Evolutionary conservation across 1,284 basidiomycete genomes (phyloP), one percentile per base, ranked within the genome.

Genomic region (Heterobasidion irregulare): DNA sequence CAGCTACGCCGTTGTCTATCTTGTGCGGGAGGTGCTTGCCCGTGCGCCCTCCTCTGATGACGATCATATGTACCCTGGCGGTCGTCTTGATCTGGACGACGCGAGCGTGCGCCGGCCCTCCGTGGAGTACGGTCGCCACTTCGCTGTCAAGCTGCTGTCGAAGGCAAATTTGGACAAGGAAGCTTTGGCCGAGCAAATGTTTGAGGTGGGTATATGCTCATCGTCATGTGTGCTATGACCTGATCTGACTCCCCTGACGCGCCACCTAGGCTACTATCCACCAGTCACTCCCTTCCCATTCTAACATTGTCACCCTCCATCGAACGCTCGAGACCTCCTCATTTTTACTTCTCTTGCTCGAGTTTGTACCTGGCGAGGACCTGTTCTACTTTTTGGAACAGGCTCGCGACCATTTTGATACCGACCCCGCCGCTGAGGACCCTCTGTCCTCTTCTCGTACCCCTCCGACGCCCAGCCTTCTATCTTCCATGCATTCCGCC

Each of bases 351-450:
- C 78, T 93, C 50, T 75, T 93, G 47, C 78, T 93, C 61, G 90
- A 99, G 74, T 95, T 91, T 66, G 97, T 98, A 62, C 95, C 94
- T 8, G 97, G 96, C 54, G 92, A 98, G 71, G 94, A 97, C 69
- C 75, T 94, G 55, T 98, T 95, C 72, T 99, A 94, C 75, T 99
- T 98, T 81, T 82, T 99, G 54, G 94, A 98, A 73, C 90, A 93
- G 74, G 84, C 90, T 56, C 83, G 89, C 65, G 92, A 94, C 69
- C 88, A 92, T 68, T 86, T 86, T 68, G 86, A 89, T 41, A 66
- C 70, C 8, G 70, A 77, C 56, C 72, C 76, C n/a, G 63, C 73
- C 46, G 69, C 74, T 57, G 73, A 75, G 55, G 64, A 65, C n/a
- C 62, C 67, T 47, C 61, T 64, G 45, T 61, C 52, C 55, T 68